Base-by-base conservation (phyloP, 345 rosid species). In the Reutealis trisperma region DNA sequence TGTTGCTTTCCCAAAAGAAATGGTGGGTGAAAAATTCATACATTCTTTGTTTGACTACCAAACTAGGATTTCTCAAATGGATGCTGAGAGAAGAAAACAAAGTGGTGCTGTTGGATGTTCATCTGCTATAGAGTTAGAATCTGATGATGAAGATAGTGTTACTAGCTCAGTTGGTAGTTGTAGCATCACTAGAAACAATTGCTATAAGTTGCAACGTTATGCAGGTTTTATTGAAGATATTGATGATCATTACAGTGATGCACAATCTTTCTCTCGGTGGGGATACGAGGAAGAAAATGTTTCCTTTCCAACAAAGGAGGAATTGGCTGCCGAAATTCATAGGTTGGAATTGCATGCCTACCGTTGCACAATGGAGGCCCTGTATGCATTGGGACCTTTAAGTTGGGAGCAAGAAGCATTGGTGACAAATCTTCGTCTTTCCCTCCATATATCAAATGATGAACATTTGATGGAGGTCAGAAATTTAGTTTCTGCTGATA, bases 401-500 rank as follows among this genome's bases (percentile, higher is more conserved):
- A 77, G 76, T 63, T 71, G 80, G 80, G 80, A 77, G 63, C 71
- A 77, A 54, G 80, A 71, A 52, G 76, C 54, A 63, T 13, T 77
- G 76, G 64, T 52, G 65, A 71, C 76, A 41, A 77, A 63, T 27
- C 65, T 71, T 45, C 80, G 71, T 30, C 75, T 77, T 62, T 77
- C 68, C 76, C 80, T 77, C 75, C 54, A 77, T 44, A 71, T 71
- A 61, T 77, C 76, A 71, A 71, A 77, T 77, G 80, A 71, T 41
- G 80, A 77, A 77, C 80, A 77, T 71, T 63, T 77, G 80, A 68
- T 67, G 78, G 82, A 79, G 78, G 74, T 79, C 82, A 89, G 86
- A 84, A 90, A 85, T 81, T 83, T 92, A 72, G 86, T 87, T 84
- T 89, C 92, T 83, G 84, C 86, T 61, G 86, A 86, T 79, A 85